phyloP scores from a whole-genome alignment of 768 basidiomycete genomes.

The Neoboletus magnificus region DNA sequence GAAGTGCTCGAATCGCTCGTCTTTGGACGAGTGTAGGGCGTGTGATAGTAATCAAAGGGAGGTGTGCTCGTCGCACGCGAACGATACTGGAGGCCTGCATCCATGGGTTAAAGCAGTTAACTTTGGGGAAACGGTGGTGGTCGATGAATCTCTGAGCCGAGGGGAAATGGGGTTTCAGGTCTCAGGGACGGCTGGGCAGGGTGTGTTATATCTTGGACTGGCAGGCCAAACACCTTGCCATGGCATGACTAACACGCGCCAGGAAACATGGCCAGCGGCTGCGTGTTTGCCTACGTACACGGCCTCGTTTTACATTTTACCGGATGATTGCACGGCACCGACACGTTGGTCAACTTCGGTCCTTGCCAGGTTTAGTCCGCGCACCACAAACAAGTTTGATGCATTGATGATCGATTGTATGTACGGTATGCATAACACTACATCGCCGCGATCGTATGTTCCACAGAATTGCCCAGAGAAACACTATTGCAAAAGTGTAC shows the following conservation, averaged over 20 bases:
- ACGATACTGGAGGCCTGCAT: constrained; percentile 28
- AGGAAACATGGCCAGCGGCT: constrained; percentile 16
- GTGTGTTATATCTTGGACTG: constrained; percentile 32
- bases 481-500: constrained; percentile 1
- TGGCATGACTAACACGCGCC: constrained; percentile 32
- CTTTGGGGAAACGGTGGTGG: constrained; percentile 1
- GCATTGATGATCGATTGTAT: constrained; percentile 9
- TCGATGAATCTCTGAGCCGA: constrained; percentile 12
- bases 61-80: constrained; percentile 23
- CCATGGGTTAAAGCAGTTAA: constrained; percentile 20
- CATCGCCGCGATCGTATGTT: constrained; percentile 13
- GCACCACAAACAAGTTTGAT: constrained; percentile 2
- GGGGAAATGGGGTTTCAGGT: constrained; percentile 15
- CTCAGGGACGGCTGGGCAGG: constrained; percentile 16
- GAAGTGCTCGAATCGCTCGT: constrained; percentile 15
- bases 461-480: constrained; percentile 10
- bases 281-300: constrained; percentile 26
- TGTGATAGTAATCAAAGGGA: constrained; percentile 16
- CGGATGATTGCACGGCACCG: constrained; percentile 14
- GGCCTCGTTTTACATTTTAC: constrained; percentile 26
- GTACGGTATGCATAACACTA: constrained; percentile 10
- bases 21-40: constrained; percentile 19
- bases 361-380: constrained; percentile 15
- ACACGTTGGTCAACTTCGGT: constrained; percentile 27
- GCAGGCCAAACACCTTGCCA: constrained; percentile 24